A percentile compares a stretch with the other conserved stretches of the same genome.
These are phyloP conservation scores for Gentiana dahurica DNA, from an alignment of 257 asterid species.

Conservation along the genomic window DNA sequence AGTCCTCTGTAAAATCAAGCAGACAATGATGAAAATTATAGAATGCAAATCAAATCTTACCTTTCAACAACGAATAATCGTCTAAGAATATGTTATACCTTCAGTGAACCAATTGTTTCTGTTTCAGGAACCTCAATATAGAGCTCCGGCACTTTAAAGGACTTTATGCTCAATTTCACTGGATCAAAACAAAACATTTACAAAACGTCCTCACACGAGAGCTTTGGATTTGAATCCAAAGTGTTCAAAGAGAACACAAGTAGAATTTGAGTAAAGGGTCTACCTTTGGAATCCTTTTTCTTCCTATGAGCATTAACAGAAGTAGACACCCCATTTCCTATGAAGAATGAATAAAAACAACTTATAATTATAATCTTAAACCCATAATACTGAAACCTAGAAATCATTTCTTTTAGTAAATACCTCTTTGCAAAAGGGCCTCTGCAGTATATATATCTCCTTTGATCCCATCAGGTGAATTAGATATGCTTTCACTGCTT, in stretches of 20 bases:
- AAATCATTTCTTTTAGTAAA: constrained; percentile 7
- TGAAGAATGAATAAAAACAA: constrained; percentile 9
- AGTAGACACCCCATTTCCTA: constrained; percentile 41
- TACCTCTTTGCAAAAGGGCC: constrained; percentile 25
- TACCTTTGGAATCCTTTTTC: constrained; percentile 55
- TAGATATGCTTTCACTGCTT: constrained; percentile 56
- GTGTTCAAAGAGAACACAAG: background rate
- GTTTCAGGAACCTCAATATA: constrained; percentile 90
- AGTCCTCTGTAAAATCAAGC: constrained; percentile 42
- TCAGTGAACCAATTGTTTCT: constrained; percentile 80
- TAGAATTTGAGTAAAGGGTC: background rate
- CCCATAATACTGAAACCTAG: constrained; percentile 5
- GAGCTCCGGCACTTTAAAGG: constrained; percentile 94
- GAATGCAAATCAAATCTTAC: too few relatives aligned
- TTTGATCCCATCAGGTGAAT: constrained; percentile 33
- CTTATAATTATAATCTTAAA: constrained; percentile 12
- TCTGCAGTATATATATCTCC: constrained; percentile 27
- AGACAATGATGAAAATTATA: background rate
- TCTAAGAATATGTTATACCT: constrained; percentile 33
- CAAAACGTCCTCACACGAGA: too few relatives aligned
- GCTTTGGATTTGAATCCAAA: background rate
- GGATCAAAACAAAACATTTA: constrained; percentile 15
- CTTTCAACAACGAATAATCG: background rate
- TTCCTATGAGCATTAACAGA: constrained; percentile 31
- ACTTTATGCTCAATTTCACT: constrained; percentile 86